Evolutionary conservation across 805 yeast genomes (phyloP).

Genomic region (Kodamaea hsintzibuensis): DNA sequence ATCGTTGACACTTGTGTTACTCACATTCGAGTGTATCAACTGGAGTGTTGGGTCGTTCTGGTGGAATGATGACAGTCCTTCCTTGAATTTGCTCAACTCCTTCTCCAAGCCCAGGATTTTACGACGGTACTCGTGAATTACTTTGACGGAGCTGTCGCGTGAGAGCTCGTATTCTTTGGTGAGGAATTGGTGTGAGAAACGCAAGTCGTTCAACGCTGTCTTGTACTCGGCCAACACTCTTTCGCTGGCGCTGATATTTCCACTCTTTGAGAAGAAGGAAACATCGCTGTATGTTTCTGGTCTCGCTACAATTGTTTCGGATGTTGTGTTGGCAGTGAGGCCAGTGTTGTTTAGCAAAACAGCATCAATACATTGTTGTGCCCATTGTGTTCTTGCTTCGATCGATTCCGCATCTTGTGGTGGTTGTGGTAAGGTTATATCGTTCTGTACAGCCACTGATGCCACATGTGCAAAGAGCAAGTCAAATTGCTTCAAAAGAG

Average conservation of each 20-base stretch:
- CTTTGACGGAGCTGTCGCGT: constrained; percentile 52
- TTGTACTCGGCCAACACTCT: constrained; percentile 38
- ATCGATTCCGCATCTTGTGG: constrained; percentile 20
- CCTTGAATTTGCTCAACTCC: constrained; percentile 29
- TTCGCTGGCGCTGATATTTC: constrained; percentile 13
- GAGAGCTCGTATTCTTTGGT: constrained; percentile 70
- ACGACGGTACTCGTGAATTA: constrained; percentile 53
- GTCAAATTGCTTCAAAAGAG: constrained; percentile 34
- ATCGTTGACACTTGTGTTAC: constrained; percentile 3
- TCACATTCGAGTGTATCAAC: background rate
- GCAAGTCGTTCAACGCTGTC: constrained; percentile 66
- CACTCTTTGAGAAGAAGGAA: constrained; percentile 12
- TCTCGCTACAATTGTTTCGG: background rate
- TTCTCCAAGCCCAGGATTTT: constrained; percentile 54
- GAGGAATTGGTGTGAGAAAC: constrained; percentile 69
- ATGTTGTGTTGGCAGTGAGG: background rate
- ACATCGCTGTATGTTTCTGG: constrained; percentile 8
- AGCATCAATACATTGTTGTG: constrained; percentile 40
- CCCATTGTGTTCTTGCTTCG: constrained; percentile 35
- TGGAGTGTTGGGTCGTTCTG: background rate
- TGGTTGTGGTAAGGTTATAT: constrained; percentile 39
- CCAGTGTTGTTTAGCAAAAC: constrained; percentile 14
- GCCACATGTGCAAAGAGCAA: constrained; percentile 48
- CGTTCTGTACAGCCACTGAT: constrained; percentile 45
- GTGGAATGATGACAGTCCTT: background rate